Conservation (phyloP, 495 filamentous ascomycete genomes). For the Aspergillus mulundensis region DNA sequence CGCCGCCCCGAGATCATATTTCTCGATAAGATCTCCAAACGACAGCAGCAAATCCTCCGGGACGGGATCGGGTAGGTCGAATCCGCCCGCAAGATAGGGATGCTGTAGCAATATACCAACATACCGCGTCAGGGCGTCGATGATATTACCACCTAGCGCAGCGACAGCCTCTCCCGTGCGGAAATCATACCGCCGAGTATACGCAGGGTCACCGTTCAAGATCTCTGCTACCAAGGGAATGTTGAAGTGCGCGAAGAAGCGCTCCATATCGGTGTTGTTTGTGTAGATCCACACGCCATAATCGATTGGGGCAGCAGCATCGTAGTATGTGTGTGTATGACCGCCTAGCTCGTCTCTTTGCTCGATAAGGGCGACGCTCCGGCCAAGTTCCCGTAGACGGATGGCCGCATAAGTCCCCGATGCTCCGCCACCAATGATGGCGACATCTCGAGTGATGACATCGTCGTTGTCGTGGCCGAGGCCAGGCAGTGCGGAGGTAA, state of each 20-base stretch:
- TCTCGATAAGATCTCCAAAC: slow-evolving; percentile 41
- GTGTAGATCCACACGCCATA: slow-evolving; percentile 37
- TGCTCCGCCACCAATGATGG: slow-evolving; percentile 46
- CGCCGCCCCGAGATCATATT: slow-evolving; percentile 28
- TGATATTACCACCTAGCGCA: slow-evolving; percentile 4
- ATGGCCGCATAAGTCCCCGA: slow-evolving; percentile 46
- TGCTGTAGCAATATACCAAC: slow-evolving; percentile 30
- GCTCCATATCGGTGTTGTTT: slow-evolving; percentile 27
- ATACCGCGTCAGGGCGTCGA: slow-evolving; percentile 15
- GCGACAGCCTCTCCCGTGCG: slow-evolving; percentile 25
- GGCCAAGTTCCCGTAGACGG: slow-evolving; percentile 32
- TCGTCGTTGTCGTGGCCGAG: background rate
- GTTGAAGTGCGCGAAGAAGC: slow-evolving; percentile 30
- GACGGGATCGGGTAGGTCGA: slow-evolving; percentile 39
- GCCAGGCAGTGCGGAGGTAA: background rate
- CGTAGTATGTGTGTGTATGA: slow-evolving; percentile 39
- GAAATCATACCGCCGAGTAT: slow-evolving; percentile 26
- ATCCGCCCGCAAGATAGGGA: slow-evolving; percentile 37
- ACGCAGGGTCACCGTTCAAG: slow-evolving; percentile 17
- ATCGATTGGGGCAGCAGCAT: slow-evolving; percentile 33
- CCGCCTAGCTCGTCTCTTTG: slow-evolving; percentile 37
- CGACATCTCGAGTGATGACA: slow-evolving; percentile 31
- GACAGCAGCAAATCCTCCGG: slow-evolving; percentile 47
- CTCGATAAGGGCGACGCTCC: slow-evolving; percentile 44
- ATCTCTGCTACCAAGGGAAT: slow-evolving; percentile 18